Conservation (phyloP, 768 basidiomycete genomes). For the Kwoniella bestiolae region DNA sequence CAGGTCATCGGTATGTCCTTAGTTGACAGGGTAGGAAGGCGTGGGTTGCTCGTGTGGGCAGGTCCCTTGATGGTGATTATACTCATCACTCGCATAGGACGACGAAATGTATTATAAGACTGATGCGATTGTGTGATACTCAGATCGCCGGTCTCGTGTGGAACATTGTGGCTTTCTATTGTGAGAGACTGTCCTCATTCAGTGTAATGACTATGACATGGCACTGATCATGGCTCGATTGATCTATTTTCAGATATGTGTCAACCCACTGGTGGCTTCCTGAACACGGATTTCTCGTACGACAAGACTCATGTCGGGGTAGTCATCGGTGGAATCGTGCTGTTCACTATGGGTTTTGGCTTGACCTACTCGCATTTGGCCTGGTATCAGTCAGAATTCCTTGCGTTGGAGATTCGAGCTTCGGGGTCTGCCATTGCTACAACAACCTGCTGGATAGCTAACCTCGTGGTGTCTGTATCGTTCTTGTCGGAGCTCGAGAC, state of each 20-base stretch:
- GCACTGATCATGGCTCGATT: too few species aligned
- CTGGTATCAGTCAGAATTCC: slow-evolving; percentile 32
- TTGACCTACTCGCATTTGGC: slow-evolving; percentile 20
- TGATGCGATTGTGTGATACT: too few species aligned
- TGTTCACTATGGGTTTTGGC: slow-evolving; percentile 21
- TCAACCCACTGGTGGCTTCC: not conserved
- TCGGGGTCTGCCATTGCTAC: slow-evolving; percentile 25
- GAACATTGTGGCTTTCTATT: slow-evolving; percentile 15
- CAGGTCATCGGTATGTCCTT: slow-evolving; percentile 20
- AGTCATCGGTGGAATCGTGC: slow-evolving; percentile 28
- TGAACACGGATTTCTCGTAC: slow-evolving; percentile 1
- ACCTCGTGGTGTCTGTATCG: slow-evolving; percentile 19
- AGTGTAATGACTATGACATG: too few species aligned
- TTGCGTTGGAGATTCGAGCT: slow-evolving; percentile 35
- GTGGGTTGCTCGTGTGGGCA: slow-evolving; percentile 18
- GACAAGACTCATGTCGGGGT: not conserved
- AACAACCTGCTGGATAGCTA: slow-evolving; percentile 25
- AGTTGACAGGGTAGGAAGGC: slow-evolving; percentile 32
- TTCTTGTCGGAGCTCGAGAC: slow-evolving; percentile 8
- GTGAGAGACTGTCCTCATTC: not conserved
- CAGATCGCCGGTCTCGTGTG: slow-evolving; percentile 26
- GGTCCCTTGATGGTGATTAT: slow-evolving; percentile 21
- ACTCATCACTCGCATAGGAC: not conserved
- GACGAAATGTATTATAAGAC: too few species aligned
- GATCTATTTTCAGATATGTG: not conserved